These are phyloP conservation scores for Aspergillus eucalypticola DNA, from an alignment of 2,329 filamentous ascomycete genomes.

Conservation along the genomic window DNA sequence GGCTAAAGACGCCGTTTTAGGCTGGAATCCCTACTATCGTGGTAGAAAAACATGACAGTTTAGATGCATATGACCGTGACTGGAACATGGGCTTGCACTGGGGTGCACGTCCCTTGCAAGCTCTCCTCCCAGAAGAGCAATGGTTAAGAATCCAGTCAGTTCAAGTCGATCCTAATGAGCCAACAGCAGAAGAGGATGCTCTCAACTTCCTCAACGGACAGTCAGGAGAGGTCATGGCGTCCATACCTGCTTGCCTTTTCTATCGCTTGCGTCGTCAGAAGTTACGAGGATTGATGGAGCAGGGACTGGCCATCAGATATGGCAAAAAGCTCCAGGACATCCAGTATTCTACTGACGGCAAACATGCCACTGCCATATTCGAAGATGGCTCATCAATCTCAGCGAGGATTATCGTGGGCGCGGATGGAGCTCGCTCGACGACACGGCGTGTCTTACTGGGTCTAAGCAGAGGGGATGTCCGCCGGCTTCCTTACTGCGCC, in stretches of 20 bases:
- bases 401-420: conserved; percentile 26
- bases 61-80: conserved; percentile 26
- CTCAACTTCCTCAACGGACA: conserved; percentile 29
- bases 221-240: conserved; percentile 27
- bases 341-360: conserved; percentile 19
- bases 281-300: conserved; percentile 27
- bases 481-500: conserved; percentile 46
- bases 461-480: conserved; percentile 31
- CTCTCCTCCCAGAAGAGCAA: conserved; percentile 25
- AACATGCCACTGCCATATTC: conserved; percentile 19
- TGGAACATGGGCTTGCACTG: conserved; percentile 40
- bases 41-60: conserved; percentile 27
- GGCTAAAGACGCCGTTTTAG: conserved; percentile 8
- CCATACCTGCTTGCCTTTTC: conserved; percentile 29
- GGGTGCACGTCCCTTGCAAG: conserved; percentile 25
- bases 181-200: conserved; percentile 23
- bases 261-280: conserved; percentile 33
- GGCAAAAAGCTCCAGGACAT: conserved; percentile 20
- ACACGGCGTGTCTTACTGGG: conserved; percentile 32
- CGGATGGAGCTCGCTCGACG: conserved; percentile 29
- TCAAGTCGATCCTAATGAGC: conserved; percentile 31
- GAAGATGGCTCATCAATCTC: conserved; percentile 20
- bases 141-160: conserved; percentile 29
- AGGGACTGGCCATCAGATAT: conserved; percentile 31
- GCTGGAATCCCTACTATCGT: conserved; percentile 27